Evolutionary conservation across 106 monocot genomes (phyloP).

Genomic region (Triglochin maritima): DNA sequence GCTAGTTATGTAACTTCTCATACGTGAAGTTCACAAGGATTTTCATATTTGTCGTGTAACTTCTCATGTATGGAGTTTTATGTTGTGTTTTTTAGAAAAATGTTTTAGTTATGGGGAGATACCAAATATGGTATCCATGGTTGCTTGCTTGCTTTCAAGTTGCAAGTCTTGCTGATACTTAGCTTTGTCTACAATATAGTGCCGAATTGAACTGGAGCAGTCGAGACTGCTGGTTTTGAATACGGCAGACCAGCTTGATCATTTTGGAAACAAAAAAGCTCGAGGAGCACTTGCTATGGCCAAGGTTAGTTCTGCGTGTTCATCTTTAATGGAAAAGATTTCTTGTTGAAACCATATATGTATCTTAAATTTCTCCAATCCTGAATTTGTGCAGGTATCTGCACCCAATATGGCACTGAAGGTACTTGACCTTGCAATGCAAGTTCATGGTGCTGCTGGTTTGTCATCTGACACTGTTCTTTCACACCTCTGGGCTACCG

Average conservation of each 20-base stretch:
- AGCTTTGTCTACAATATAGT: conserved; percentile 16
- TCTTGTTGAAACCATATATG: not conserved
- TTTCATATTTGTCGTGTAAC: not conserved
- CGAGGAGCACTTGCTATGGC: conserved; percentile 82
- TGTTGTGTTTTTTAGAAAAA: not conserved
- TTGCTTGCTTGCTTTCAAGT: not conserved
- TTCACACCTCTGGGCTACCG: conserved; percentile 81
- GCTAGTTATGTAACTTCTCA: not conserved
- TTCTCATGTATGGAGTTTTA: not conserved
- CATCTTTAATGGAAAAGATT: too few species aligned
- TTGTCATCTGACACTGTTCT: conserved; percentile 83
- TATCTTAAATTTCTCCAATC: not conserved
- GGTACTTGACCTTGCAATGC: conserved; percentile 93
- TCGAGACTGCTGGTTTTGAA: conserved; percentile 76
- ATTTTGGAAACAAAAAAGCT: conserved; percentile 78
- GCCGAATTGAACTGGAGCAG: conserved; percentile 67
- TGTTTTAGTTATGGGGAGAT: not conserved
- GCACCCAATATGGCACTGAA: conserved; percentile 88
- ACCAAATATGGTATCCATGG: not conserved
- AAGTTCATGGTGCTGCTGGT: conserved; percentile 91
- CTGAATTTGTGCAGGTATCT: conserved; percentile 40
- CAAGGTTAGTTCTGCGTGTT: conserved; percentile 38
- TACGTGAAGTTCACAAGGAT: not conserved
- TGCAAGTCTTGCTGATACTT: not conserved
- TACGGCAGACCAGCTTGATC: conserved; percentile 88